Evolutionary conservation across 495 filamentous ascomycete species (phyloP), one percentile per base, ranked within the genome.

Genomic region (Aspergillus taichungensis): DNA sequence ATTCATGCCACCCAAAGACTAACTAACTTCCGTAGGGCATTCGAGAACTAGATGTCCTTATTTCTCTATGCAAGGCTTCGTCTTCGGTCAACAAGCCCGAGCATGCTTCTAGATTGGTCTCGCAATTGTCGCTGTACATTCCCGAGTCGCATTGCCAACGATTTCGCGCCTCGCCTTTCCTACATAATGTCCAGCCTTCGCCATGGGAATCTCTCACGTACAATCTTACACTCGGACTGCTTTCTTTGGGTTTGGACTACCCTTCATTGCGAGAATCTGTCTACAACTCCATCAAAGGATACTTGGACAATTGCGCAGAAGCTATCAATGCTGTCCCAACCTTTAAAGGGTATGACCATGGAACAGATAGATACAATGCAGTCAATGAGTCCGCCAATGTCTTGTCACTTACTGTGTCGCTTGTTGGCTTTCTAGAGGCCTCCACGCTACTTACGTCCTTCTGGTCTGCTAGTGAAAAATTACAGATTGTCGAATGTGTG

Each of bases 201-300:
- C 94, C 92, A 10, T 92, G 87, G 78, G 92, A 97, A 66, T 73
- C 79, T 1, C 73, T 97, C 28, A 83, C 85, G n/a, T 80, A 76
- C 47, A 78, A 83, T 47, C 72, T 97, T 37, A 82, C 87, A 1
- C 75, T 72, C 0, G 90, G 88, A 6, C 62, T 95, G n/a, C 74
- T 97, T 31, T 78, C 79, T 1, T 60, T 97, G 31, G 90, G 88
- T 0, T 67, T 78, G 13, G 79, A 79, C 40, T 83, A 87, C 59
- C 68, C 74, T 30, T 69, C 70, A 3, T 66, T 96, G 12, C 80
- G 81, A 29, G 69, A 82, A 34, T 60, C 63, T 2, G 77, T 85
- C 3, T 68, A 77, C 0, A 66, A 76, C 32, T 79, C 73, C 34
- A 73, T 89, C 14, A 75, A 75, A 43, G 65, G 67, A 13, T 94